Conservation (phyloP, 2,329 filamentous ascomycete species). For the Aspergillus udagawae region DNA sequence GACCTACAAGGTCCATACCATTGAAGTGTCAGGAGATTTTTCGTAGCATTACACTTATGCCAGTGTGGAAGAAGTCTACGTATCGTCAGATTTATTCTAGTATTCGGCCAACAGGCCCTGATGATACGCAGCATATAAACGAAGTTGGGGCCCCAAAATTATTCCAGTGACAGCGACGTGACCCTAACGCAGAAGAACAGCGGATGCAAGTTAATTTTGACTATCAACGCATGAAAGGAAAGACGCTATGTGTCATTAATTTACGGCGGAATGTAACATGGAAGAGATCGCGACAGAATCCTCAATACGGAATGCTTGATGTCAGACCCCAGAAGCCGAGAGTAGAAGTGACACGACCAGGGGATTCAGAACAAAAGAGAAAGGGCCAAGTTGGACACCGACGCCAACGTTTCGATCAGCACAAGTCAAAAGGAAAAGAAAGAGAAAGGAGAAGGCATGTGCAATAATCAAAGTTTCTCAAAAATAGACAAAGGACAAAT, state of each 20-base stretch:
- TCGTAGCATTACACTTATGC: not conserved
- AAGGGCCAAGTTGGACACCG: not conserved
- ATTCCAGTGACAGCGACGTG: not conserved
- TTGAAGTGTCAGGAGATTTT: not conserved
- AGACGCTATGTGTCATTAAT: conserved; percentile 23
- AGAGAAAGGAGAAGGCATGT: not conserved
- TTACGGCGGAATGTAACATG: conserved; percentile 11
- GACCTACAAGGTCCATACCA: not conserved
- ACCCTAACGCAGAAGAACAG: no score
- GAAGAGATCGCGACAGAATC: conserved; percentile 4
- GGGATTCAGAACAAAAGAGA: conserved; percentile 6
- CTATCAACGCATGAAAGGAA: conserved; percentile 16
- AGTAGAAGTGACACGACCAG: conserved; percentile 2
- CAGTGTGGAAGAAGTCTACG: not conserved
- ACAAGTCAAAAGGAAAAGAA: not conserved
- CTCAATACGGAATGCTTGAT: conserved; percentile 3
- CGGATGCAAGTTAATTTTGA: conserved; percentile 8
- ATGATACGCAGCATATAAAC: not conserved
- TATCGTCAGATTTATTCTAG: not conserved
- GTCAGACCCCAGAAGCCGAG: conserved; percentile 1
- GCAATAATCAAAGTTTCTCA: not conserved
- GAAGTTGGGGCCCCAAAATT: not conserved
- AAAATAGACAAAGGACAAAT: not conserved
- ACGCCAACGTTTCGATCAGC: not conserved
- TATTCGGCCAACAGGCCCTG: not conserved